Base-by-base conservation (phyloP, 305 asterid species). In the Rubia balearica region DNA sequence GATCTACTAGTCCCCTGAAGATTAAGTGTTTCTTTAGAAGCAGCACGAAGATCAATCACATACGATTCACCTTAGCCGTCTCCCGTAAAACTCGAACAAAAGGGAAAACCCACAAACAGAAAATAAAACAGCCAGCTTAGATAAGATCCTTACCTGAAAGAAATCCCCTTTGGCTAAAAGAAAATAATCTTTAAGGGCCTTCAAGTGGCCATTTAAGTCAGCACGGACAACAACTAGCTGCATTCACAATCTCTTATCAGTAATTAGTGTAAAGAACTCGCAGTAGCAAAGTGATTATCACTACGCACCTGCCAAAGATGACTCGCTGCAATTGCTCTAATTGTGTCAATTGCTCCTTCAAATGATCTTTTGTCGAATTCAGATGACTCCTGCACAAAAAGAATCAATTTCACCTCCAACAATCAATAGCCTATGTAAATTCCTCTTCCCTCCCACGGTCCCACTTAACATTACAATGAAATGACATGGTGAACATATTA, bases 201-300 rank as follows among this genome's bases (percentile, higher is more conserved):
- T 92, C 84, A 95, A 83, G 83, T 95, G 99, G 70, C 99, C 98
- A 84, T 87, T 92, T 85, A 95, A 86, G 87, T 92, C 98, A 21
- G 98, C 98, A 24, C 97, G 98, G 76, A 90, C 96, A 69, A 95
- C 96, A 72, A 95, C 96, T 79, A 95, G 97, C 99, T 95, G 92
- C 85, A 81, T 69, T 81, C 65, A 77, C 68, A 75, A 75, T 56
- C 67, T 73, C 71, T 14, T 55, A 71, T 73, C 72, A 61, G 73
- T 70, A 72, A 70, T 59, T 59, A 69, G 71, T 49, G 59, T 61
- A 62, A 68, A 69, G 78, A 74, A 64, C 67, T 51, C 21, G 8
- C 8, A 60, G 67, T 64, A 43, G 60, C 41, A 72, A 40, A 55
- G 78, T 49, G 62, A 65, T 72, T 81, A 65, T 73, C 77, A 78